Base-by-base conservation (phyloP, 2,329 filamentous ascomycete species). In the Pseudonectria buxi region DNA sequence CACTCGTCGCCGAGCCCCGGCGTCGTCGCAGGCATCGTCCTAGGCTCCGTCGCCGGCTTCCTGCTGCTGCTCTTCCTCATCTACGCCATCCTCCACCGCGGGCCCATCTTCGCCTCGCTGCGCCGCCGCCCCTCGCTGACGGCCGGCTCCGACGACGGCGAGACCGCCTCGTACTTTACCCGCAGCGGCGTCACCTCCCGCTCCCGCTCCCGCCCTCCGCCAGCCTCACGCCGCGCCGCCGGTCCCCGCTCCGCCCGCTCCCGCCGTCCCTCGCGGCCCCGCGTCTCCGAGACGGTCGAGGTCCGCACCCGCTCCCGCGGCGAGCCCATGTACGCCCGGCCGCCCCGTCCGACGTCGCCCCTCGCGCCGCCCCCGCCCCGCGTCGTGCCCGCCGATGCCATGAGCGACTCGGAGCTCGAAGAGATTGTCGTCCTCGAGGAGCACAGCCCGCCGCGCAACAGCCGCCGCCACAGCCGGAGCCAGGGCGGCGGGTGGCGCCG, bases 61-160 rank as follows among this genome's bases (percentile, higher is more conserved):
- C 53, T 77, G 24, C 58, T 78, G 24, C 42, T 76, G 10, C 56
- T 77, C 22, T 69, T 69, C 54, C 49, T 76, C 10, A 44, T 76
- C 37, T 74, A 72, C 52, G 62, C 65, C 3, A 62, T 61, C n/a
- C 55, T 74, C 22, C 67, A 68, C 40, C 60, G 67, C 22, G 62
- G 61, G 2, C 65, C 62, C 2, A 49, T 58, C 26, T 46, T 49
- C 14, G 36, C 33, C 29, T 24, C 31, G 36, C 13, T 28, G 28
- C 14, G 16, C 26, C 40, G 25, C 51, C 46, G 32, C 50, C 28
- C 39, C 36, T 7, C 18, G 25, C 12, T 12, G 18, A 5, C 9
- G 35, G 1, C 38, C 39, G 5, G 33, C 39, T 7, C 15, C 35
- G 10, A 35, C 35, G 7, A 30, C 39, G 0, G 31, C 7, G 45